Evolutionary conservation across 129 eudicot genomes (phyloP).

Genomic region (Erigeron canadensis): DNA sequence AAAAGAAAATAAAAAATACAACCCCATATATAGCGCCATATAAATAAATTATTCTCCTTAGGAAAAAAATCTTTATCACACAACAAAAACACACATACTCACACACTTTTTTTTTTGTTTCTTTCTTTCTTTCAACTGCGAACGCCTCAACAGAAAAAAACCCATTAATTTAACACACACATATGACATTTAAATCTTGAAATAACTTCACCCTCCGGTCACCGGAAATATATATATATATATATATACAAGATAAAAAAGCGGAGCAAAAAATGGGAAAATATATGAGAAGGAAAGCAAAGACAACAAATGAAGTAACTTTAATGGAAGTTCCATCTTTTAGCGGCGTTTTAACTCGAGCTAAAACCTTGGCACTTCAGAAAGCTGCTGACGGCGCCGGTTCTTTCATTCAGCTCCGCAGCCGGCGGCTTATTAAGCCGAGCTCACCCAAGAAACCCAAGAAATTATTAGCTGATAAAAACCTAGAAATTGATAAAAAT

Average conservation of each 20-base stretch:
- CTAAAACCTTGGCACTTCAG: constrained; percentile 69
- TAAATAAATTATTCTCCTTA: too few species aligned
- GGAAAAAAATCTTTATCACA: too few species aligned
- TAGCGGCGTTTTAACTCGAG: constrained; percentile 69
- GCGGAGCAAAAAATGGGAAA: constrained; percentile 44
- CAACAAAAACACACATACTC: too few species aligned
- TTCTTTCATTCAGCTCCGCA: constrained; percentile 64
- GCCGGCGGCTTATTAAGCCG: constrained; percentile 49
- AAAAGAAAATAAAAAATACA: too few species aligned
- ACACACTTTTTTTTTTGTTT: neutral
- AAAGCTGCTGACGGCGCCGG: constrained; percentile 28
- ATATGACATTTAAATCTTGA: constrained; percentile 8
- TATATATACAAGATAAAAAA: neutral
- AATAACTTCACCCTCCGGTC: neutral
- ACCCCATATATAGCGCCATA: too few species aligned
- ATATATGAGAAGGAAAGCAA: constrained; percentile 57
- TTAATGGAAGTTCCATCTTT: constrained; percentile 38
- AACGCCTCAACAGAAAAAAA: constrained; percentile 6
- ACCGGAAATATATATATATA: neutral
- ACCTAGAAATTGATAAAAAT: neutral
- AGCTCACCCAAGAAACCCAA: constrained; percentile 27
- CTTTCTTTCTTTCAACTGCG: constrained; percentile 27
- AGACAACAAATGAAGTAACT: constrained; percentile 30
- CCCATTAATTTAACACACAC: constrained; percentile 4
- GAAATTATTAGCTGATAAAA: constrained; percentile 24